Base-by-base conservation (phyloP, 345 rosid genomes). In the Luvunga scandens region DNA sequence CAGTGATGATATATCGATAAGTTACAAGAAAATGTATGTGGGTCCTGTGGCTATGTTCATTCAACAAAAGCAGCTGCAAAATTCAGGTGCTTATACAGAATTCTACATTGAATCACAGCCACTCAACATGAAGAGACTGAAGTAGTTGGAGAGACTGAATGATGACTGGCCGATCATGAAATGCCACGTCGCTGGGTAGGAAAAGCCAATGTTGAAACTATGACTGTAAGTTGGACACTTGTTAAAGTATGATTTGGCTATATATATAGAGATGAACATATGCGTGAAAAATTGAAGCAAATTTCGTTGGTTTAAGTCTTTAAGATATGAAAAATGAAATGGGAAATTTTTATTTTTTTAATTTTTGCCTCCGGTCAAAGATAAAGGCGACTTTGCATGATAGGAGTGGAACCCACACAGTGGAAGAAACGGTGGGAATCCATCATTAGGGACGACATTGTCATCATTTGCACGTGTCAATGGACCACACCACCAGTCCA, bases 401-500 rank as follows among this genome's bases (percentile, higher is more conserved):
- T 79, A 74, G 38, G 75, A 65, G 86, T 82, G 88, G 88, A 72
- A 30, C 90, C 92, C 89, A 86, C 88, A 83, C 89, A 83, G 91
- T 88, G 93, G 90, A 85, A 73, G 85, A 84, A 86, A 77, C 91
- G 91, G 91, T 90, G 91, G 85, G 82, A 88, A 83, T 81, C 82
- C 89, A 90, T 90, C 90, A 86, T 90, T 85, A 80, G 73, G 72
- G 38, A 85, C 83, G 83, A 90, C 88, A 81, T 34, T 75, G 82
- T 55, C 85, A 88, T 90, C 89, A 90, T 86, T 86, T 80, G 88
- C 91, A 88, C 91, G 89, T 88, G 93, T 88, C 82, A 65, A 70
- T 81, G 89, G 90, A 76, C 87, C 89, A 69, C 56, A 38, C 38
- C 9, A 42, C 78, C 31, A 75, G 42, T 76, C 55, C 56, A 71